Conservation (phyloP, 169 alveolate species). For the Eimeria maxima region DNA sequence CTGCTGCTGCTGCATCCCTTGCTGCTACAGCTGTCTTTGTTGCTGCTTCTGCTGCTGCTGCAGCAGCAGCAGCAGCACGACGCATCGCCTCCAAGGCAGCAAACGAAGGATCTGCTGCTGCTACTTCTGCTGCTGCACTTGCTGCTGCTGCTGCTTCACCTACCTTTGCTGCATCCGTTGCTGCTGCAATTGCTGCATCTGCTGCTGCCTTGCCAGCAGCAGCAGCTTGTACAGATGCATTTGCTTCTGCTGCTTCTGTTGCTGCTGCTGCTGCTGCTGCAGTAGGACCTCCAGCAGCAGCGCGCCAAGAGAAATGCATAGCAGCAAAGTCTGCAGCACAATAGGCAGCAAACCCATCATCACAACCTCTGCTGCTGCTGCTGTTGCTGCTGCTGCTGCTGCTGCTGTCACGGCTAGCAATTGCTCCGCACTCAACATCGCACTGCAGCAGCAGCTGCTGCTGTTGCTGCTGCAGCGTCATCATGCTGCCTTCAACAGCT, state of each 20-base stretch:
- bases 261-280: slow-evolving; percentile 24
- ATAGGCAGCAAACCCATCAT: slow-evolving; percentile 52
- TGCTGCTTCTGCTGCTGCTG: slow-evolving; percentile 47
- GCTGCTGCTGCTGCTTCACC: slow-evolving; percentile 75
- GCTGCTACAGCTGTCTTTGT: slow-evolving; percentile 60
- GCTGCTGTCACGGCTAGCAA: slow-evolving; percentile 40
- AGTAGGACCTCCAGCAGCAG: slow-evolving; percentile 23
- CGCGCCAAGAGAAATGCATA: not conserved
- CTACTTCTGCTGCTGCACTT: slow-evolving; percentile 68
- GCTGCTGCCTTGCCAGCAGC: slow-evolving; percentile 69
- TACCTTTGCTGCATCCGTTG: slow-evolving; percentile 28
- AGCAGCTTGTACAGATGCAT: slow-evolving; percentile 51
- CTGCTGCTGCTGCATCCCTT: slow-evolving; percentile 66
- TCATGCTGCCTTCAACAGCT: not conserved
- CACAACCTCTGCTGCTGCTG: slow-evolving; percentile 2
- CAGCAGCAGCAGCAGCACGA: slow-evolving; percentile 69
- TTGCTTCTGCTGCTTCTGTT: slow-evolving; percentile 8
- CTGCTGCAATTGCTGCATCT: slow-evolving; percentile 63
- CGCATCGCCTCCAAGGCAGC: slow-evolving; percentile 63
- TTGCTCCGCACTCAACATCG: not conserved
- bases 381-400: slow-evolving; percentile 33
- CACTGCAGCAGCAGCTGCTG: slow-evolving; percentile 15
- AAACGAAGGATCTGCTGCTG: slow-evolving; percentile 41
- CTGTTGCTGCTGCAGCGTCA: not conserved
- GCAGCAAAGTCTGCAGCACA: slow-evolving; percentile 59